These are phyloP conservation scores for Nicotiana attenuata DNA, from an alignment of 257 asterid genomes.

Conservation along the genomic window DNA sequence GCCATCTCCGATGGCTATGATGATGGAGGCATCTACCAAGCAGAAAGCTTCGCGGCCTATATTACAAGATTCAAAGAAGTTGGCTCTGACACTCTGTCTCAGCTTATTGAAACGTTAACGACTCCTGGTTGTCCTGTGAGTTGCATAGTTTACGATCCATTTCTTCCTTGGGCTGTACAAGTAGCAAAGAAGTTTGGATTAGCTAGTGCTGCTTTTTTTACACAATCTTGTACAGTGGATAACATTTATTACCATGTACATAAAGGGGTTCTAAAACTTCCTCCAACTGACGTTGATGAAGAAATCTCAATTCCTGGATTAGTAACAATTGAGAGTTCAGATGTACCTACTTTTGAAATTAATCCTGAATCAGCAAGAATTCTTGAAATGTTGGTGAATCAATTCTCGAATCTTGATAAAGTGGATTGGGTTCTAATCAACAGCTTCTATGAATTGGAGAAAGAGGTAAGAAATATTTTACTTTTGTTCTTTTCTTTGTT, in stretches of 20 bases:
- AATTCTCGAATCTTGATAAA: slow-evolving; percentile 19
- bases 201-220: slow-evolving; percentile 10
- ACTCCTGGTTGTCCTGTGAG: slow-evolving; percentile 17
- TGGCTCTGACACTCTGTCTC: slow-evolving; percentile 26
- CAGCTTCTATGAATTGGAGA: slow-evolving; percentile 30
- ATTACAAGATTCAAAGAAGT: slow-evolving; percentile 4
- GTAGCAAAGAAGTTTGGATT: slow-evolving; percentile 2
- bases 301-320: background rate
- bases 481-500: background rate
- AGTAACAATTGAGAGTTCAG: background rate
- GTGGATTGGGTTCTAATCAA: slow-evolving; percentile 37
- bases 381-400: slow-evolving; percentile 7
- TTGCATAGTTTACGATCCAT: slow-evolving; percentile 17
- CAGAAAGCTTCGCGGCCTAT: slow-evolving; percentile 17
- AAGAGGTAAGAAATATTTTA: slow-evolving; percentile 18
- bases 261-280: slow-evolving; percentile 1
- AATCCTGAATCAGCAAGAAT: background rate
- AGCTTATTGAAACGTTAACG: slow-evolving; percentile 22
- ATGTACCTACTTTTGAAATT: background rate
- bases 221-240: slow-evolving; percentile 15
- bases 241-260: slow-evolving; percentile 13
- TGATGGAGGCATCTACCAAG: slow-evolving; percentile 18
- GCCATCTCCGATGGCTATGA: slow-evolving; percentile 44
- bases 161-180: slow-evolving; percentile 18
- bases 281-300: background rate